Conservation (phyloP, 1,139 yeast species). For the Zhuliangozyma blackwelliae region DNA sequence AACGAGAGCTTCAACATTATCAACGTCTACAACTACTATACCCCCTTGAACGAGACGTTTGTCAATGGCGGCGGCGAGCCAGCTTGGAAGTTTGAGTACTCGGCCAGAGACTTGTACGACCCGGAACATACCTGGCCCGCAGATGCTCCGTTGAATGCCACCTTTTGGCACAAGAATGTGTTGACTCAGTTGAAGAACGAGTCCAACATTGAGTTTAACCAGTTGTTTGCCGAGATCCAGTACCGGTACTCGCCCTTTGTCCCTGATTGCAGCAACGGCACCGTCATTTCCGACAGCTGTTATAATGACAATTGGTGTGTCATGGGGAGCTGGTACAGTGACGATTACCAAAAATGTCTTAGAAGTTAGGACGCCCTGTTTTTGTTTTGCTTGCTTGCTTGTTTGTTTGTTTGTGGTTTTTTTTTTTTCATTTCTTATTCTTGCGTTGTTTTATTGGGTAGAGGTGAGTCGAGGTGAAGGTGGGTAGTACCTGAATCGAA, state of each 20-base stretch:
- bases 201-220: slow-evolving; percentile 39
- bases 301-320: slow-evolving; percentile 38
- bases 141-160: slow-evolving; percentile 50
- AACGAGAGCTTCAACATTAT: slow-evolving; percentile 56
- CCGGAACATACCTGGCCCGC: slow-evolving; percentile 45
- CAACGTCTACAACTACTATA: slow-evolving; percentile 56
- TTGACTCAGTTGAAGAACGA: slow-evolving; percentile 29
- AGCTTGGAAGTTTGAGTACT: slow-evolving; percentile 51
- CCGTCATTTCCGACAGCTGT: slow-evolving; percentile 10
- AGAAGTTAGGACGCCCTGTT: background rate
- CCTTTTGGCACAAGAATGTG: slow-evolving; percentile 51
- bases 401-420: too few relatives aligned
- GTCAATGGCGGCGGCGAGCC: slow-evolving; percentile 48
- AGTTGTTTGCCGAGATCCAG: slow-evolving; percentile 42
- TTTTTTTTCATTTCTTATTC: too few relatives aligned
- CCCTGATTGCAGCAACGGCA: slow-evolving; percentile 39
- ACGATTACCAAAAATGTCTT: slow-evolving; percentile 10
- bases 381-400: too few relatives aligned
- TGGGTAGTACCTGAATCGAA: too few relatives aligned
- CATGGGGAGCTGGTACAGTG: slow-evolving; percentile 9
- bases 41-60: slow-evolving; percentile 50
- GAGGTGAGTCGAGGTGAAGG: too few relatives aligned
- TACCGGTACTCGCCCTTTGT: slow-evolving; percentile 51
- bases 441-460: too few relatives aligned
- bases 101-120: slow-evolving; percentile 49